Conservation (phyloP, 352 stramenopile species). For the Phytophthora rubi region DNA sequence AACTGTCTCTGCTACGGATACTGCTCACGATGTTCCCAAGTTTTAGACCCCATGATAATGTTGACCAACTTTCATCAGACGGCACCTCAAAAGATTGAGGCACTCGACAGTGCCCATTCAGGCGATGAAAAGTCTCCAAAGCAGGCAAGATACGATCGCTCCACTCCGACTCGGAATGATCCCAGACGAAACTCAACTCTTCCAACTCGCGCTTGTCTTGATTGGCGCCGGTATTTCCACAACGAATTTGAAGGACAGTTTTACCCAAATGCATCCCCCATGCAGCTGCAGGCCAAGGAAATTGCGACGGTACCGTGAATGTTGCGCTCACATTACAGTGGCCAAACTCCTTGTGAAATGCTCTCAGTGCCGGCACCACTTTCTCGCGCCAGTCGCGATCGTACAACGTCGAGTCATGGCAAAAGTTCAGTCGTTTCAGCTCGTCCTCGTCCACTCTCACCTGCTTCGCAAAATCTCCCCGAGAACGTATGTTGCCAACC, state of each 20-base stretch:
- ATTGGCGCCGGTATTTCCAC: neutral
- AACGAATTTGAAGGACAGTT: slow-evolving; percentile 45
- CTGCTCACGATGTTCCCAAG: neutral
- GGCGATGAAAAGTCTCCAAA: neutral
- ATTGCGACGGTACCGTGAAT: slow-evolving; percentile 36
- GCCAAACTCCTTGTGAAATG: slow-evolving; percentile 30
- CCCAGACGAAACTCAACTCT: slow-evolving; percentile 8
- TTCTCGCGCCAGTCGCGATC: slow-evolving; percentile 47
- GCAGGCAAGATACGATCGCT: neutral
- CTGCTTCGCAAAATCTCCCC: slow-evolving; percentile 9
- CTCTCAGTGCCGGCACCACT: slow-evolving; percentile 42
- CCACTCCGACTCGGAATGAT: neutral
- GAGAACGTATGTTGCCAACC: too few relatives aligned
- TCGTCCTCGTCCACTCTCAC: slow-evolving; percentile 28
- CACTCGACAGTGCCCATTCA: neutral
- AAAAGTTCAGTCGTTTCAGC: slow-evolving; percentile 41
- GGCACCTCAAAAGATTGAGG: neutral
- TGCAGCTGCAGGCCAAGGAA: slow-evolving; percentile 39
- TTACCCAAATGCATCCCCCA: slow-evolving; percentile 43
- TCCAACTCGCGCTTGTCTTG: neutral
- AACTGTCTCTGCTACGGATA: too few relatives aligned
- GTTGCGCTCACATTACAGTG: slow-evolving; percentile 35
- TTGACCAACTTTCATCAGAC: neutral
- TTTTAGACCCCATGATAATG: neutral
- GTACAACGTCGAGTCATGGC: slow-evolving; percentile 31